phyloP scores from a whole-genome alignment of 345 rosid species.

The Euclidium syriacum region DNA sequence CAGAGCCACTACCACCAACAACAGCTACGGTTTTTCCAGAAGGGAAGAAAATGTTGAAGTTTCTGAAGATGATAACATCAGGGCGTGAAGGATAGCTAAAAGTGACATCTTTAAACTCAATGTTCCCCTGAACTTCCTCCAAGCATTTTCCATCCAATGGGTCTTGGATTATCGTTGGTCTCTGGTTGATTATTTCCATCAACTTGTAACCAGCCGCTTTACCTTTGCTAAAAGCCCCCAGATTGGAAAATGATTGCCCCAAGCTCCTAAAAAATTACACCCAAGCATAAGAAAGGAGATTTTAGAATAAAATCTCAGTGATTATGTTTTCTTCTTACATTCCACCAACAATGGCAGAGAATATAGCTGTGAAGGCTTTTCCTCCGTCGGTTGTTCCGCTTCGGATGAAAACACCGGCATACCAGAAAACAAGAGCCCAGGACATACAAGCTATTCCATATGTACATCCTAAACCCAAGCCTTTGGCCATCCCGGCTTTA shows the following conservation, averaged over 20 bases:
- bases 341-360: conserved; percentile 99
- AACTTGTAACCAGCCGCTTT: conserved; percentile 94
- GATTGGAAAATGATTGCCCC: conserved; percentile 99
- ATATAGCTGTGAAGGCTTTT: conserved; percentile 95
- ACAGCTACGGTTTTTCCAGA: conserved; percentile 97
- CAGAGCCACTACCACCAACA: conserved; percentile 99
- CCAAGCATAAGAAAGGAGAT: neutral
- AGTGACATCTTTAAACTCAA: conserved; percentile 85
- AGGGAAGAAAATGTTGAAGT: conserved; percentile 86
- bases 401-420: conserved; percentile 96
- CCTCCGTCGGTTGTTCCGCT: conserved; percentile 96
- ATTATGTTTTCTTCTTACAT: conserved; percentile 49
- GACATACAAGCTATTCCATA: conserved; percentile 99
- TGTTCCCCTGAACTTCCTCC: conserved; percentile 76
- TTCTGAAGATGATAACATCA: conserved; percentile 80
- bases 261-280: conserved; percentile 58
- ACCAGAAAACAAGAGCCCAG: conserved; percentile 99
- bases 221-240: conserved; percentile 98
- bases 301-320: neutral
- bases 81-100: conserved; percentile 99
- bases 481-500: conserved; percentile 99
- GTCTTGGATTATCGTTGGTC: conserved; percentile 82
- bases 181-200: conserved; percentile 94
- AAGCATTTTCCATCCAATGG: conserved; percentile 61
- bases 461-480: conserved; percentile 96